Evolutionary conservation across 805 yeast species (phyloP).

Genomic region (Ogataea dorogensis): DNA sequence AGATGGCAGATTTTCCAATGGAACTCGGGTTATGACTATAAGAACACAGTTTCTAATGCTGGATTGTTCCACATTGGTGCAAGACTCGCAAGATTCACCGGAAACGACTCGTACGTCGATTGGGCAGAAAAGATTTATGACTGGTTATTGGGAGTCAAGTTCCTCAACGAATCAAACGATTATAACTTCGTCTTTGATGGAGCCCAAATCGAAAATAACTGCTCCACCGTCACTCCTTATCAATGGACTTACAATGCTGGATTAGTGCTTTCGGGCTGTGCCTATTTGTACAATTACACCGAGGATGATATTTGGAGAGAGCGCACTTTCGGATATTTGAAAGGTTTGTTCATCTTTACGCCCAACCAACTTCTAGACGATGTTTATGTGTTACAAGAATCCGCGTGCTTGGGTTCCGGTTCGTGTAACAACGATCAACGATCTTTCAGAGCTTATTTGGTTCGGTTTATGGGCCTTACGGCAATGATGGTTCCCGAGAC

Average conservation of each 20-base stretch:
- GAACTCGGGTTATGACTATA: slow-evolving; percentile 93
- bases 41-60: slow-evolving; percentile 89
- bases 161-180: slow-evolving; percentile 42
- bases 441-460: slow-evolving; percentile 83
- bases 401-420: slow-evolving; percentile 68
- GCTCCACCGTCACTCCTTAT: slow-evolving; percentile 53
- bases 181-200: slow-evolving; percentile 66
- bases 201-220: slow-evolving; percentile 56
- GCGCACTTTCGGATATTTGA: slow-evolving; percentile 54
- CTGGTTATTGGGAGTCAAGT: slow-evolving; percentile 63
- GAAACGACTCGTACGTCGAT: slow-evolving; percentile 67
- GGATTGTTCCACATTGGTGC: slow-evolving; percentile 86
- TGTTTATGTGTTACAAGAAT: slow-evolving; percentile 63
- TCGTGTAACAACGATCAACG: slow-evolving; percentile 86
- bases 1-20: slow-evolving; percentile 96
- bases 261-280: slow-evolving; percentile 72
- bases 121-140: slow-evolving; percentile 76
- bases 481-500: slow-evolving; percentile 67
- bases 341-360: slow-evolving; percentile 54
- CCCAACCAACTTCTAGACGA: slow-evolving; percentile 37
- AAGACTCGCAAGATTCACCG: slow-evolving; percentile 78
- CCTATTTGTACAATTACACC: slow-evolving; percentile 76
- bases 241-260: slow-evolving; percentile 93
- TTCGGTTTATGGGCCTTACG: slow-evolving; percentile 73
- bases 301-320: slow-evolving; percentile 62